Evolutionary conservation across 768 basidiomycete species (phyloP).

Genomic region (Clavaria fumosa): DNA sequence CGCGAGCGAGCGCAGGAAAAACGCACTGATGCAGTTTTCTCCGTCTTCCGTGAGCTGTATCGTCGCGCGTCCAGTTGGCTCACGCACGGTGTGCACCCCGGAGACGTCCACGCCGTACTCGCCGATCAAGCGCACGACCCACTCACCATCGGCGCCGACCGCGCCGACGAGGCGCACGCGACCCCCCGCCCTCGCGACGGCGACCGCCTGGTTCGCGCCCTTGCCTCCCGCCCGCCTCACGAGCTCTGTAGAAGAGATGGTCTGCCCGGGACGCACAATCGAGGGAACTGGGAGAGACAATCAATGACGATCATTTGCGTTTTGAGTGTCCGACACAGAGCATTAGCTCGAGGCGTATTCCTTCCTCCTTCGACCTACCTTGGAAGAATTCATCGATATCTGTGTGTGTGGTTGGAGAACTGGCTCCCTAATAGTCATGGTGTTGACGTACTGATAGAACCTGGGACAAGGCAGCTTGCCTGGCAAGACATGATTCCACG

Average conservation of each 20-base stretch:
- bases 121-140: constrained; percentile 28
- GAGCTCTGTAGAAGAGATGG: constrained; percentile 35
- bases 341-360: not conserved
- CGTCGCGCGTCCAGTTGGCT: constrained; percentile 41
- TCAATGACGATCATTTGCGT: not conserved
- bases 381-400: constrained; percentile 46
- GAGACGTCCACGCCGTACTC: constrained; percentile 25
- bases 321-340: not conserved
- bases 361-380: too few relatives aligned
- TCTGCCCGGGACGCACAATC: constrained; percentile 43
- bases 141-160: constrained; percentile 36
- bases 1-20: not conserved
- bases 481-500: not conserved
- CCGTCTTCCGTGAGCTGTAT: constrained; percentile 43
- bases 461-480: constrained; percentile 25
- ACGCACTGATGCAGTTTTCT: constrained; percentile 48
- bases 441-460: constrained; percentile 33
- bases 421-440: not conserved
- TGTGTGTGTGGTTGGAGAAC: constrained; percentile 11
- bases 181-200: constrained; percentile 37
- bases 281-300: constrained; percentile 25
- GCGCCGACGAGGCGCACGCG: constrained; percentile 12
- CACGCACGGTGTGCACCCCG: constrained; percentile 15
- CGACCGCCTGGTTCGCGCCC: constrained; percentile 50
- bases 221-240: constrained; percentile 42